Evolutionary conservation across 768 basidiomycete genomes (phyloP).

Genomic region (Pholiota microspora): DNA sequence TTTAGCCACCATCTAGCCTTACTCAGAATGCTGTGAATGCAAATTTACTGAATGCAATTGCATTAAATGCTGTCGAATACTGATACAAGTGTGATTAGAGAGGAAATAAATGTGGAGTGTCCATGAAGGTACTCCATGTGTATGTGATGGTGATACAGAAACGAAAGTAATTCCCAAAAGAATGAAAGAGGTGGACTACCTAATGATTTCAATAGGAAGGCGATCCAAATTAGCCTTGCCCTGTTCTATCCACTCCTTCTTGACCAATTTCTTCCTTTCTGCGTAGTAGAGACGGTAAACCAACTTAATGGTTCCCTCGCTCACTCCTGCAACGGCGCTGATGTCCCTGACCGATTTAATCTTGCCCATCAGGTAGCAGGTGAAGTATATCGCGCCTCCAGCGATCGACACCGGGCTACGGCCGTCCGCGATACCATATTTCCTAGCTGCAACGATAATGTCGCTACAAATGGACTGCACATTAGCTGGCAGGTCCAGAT

Average conservation of each 20-base stretch:
- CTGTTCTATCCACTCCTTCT: slow-evolving; percentile 82
- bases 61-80: slow-evolving; percentile 18
- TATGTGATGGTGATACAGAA: slow-evolving; percentile 16
- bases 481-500: slow-evolving; percentile 79
- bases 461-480: slow-evolving; percentile 83
- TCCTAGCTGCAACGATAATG: slow-evolving; percentile 76
- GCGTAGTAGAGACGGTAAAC: slow-evolving; percentile 79
- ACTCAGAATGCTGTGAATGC: too few species aligned
- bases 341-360: slow-evolving; percentile 81
- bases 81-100: slow-evolving; percentile 15
- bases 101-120: slow-evolving; percentile 4
- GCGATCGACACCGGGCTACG: slow-evolving; percentile 97
- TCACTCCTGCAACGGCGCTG: slow-evolving; percentile 87
- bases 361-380: slow-evolving; percentile 77
- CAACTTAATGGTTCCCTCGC: slow-evolving; percentile 92
- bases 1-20: too few species aligned
- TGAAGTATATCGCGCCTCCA: slow-evolving; percentile 95
- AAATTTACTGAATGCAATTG: slow-evolving; percentile 5
- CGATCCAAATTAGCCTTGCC: slow-evolving; percentile 61
- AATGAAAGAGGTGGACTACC: slow-evolving; percentile 25
- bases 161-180: slow-evolving; percentile 17
- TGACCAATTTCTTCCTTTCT: slow-evolving; percentile 76
- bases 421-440: slow-evolving; percentile 89
- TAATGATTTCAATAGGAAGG: slow-evolving; percentile 39
- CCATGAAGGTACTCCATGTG: slow-evolving; percentile 1